Evolutionary conservation across 140 eudicot genomes (phyloP).

Genomic region (Erigeron philadelphicus): DNA sequence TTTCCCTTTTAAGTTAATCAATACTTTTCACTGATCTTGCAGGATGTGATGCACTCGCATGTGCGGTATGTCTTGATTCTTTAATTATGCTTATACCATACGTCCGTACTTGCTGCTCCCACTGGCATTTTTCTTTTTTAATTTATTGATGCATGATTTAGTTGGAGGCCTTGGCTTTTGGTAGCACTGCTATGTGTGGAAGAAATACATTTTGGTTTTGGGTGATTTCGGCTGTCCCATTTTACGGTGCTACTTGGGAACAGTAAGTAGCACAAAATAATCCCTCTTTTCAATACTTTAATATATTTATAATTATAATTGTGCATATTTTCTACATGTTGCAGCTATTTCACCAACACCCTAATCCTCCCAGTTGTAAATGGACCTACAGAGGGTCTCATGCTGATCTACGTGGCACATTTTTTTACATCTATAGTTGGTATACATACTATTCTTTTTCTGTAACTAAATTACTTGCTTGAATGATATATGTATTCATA

Average conservation of each 20-base stretch:
- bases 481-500: constrained; percentile 11
- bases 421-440: constrained; percentile 66
- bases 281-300: background rate
- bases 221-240: constrained; percentile 73
- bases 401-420: constrained; percentile 58
- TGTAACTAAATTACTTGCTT: background rate
- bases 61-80: constrained; percentile 50
- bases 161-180: constrained; percentile 81
- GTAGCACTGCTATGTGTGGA: constrained; percentile 83
- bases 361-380: constrained; percentile 67
- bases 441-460: constrained; percentile 16
- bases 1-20: constrained; percentile 1
- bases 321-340: constrained; percentile 12
- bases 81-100: constrained; percentile 2
- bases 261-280: constrained; percentile 27
- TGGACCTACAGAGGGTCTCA: constrained; percentile 83
- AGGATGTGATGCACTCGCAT: constrained; percentile 87
- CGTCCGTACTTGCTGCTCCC: background rate
- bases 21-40: constrained; percentile 18
- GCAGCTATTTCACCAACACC: constrained; percentile 76
- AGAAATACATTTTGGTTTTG: constrained; percentile 71
- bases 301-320: constrained; percentile 1
- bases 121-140: background rate
- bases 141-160: constrained; percentile 20
- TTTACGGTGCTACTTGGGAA: constrained; percentile 72